Base-by-base conservation (phyloP, 2,329 filamentous ascomycete species). In the Fusarium annulatum region DNA sequence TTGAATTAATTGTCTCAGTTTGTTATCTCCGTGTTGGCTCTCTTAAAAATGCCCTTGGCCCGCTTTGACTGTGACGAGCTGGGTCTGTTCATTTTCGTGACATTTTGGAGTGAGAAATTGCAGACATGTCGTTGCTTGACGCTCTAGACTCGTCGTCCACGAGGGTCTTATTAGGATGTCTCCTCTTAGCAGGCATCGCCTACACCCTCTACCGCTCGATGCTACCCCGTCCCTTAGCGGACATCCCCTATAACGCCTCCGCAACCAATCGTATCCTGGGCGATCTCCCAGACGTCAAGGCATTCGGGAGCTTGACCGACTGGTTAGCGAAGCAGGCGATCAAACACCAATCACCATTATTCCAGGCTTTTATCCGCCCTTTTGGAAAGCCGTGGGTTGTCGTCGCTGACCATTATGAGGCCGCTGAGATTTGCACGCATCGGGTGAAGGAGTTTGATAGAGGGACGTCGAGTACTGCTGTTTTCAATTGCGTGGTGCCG, bases 371-470 rank as follows among this genome's bases (percentile, higher is more conserved):
- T 5, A 58, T 72, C 4, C 56, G 64, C 14, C 72, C 72, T 0
- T 63, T 72, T 26, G 39, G 53, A 2, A 69, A 74, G 19, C 72
- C 72, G 1, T 72, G 64, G 49, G 56, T 74, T 19, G 58, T 74
- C 14, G 57, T 74, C 19, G 65, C 68, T 15, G 72, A 74, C 15
- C 57, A 74, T n/a, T 51, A 74, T n/a, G 71, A 72, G 9, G 69
- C 68, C 0, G 58, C 69, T 18, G 72, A 74, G 16, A 66, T 74
- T 7, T 72, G 69, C 19, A 61, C 61, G 4, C 71, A 55, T 10
- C 57, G 72, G 1, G 16, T 62, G 23, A 74, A 75, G 39, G 72
- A 74, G 41, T 74, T 74, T 56, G 71, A 74, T 21, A 34, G 64
- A 7, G 71, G 62, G 8, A 41, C 39, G 0, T 57, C 57, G 9